Evolutionary conservation across 306 rosid genomes (phyloP).

Genomic region (Urtica urens): DNA sequence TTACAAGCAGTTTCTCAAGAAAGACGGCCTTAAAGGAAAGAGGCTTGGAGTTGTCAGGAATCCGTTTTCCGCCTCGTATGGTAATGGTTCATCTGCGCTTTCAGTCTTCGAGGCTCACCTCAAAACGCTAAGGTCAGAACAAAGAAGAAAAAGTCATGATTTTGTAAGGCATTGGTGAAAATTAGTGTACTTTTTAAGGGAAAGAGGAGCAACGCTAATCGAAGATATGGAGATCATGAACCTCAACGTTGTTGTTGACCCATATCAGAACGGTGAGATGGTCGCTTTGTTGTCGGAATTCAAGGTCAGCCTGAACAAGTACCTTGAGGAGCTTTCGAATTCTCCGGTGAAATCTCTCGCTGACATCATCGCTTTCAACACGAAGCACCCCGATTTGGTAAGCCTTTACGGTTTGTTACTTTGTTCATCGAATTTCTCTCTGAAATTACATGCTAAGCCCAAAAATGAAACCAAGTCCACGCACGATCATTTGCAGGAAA

Average conservation of each 20-base stretch:
- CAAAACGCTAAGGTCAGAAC: slow-evolving; percentile 28
- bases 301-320: slow-evolving; percentile 34
- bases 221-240: slow-evolving; percentile 51
- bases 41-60: slow-evolving; percentile 52
- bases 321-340: slow-evolving; percentile 27
- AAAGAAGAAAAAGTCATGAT: no score
- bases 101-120: slow-evolving; percentile 38
- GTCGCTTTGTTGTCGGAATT: slow-evolving; percentile 26
- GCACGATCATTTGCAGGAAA: slow-evolving; percentile 23
- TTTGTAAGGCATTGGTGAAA: neutral
- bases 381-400: slow-evolving; percentile 30
- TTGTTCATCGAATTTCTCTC: no score
- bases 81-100: slow-evolving; percentile 24
- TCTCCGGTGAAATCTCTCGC: slow-evolving; percentile 47
- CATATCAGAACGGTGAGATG: slow-evolving; percentile 25
- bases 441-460: no score
- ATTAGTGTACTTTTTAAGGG: slow-evolving; percentile 29
- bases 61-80: slow-evolving; percentile 24
- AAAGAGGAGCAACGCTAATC: slow-evolving; percentile 45
- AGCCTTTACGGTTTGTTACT: slow-evolving; percentile 1
- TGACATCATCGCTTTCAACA: slow-evolving; percentile 46
- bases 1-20: slow-evolving; percentile 38
- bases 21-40: slow-evolving; percentile 50
- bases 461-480: no score
- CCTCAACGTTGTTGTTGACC: slow-evolving; percentile 21